Evolutionary conservation across 75 land plant genomes (phyloP).

Genomic region (Selaginella tamariscina): DNA sequence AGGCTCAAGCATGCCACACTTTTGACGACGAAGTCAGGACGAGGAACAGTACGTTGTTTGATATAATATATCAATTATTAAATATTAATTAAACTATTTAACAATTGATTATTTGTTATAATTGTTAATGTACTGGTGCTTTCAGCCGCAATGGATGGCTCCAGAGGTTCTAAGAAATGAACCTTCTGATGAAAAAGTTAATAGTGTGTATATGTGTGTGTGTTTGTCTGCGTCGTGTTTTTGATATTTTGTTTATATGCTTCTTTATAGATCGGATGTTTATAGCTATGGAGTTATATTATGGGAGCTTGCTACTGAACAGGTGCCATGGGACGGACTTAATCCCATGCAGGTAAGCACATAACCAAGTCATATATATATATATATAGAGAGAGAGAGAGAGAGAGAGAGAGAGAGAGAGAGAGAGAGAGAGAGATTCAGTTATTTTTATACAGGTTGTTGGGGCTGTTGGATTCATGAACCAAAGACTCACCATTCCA

Average conservation of each 20-base stretch:
- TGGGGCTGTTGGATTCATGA: slow-evolving; percentile 12
- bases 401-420: too few relatives aligned
- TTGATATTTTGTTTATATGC: not conserved
- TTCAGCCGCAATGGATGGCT: slow-evolving; percentile 89
- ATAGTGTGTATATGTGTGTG: too few relatives aligned
- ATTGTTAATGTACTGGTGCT: slow-evolving; percentile 1
- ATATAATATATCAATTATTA: not conserved
- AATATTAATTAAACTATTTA: not conserved
- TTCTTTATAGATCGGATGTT: slow-evolving; percentile 54
- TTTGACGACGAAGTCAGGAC: slow-evolving; percentile 61
- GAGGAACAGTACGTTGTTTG: slow-evolving; percentile 47
- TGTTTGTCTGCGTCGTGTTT: slow-evolving; percentile 30
- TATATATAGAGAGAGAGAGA: too few relatives aligned
- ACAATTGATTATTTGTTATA: too few relatives aligned
- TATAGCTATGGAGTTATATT: slow-evolving; percentile 77
- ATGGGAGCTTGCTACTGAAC: slow-evolving; percentile 77
- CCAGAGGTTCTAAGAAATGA: slow-evolving; percentile 80
- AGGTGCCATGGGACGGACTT: slow-evolving; percentile 77
- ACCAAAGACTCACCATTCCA: slow-evolving; percentile 1
- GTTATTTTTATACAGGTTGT: not conserved
- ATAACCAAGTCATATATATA: too few relatives aligned
- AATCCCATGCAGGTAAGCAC: slow-evolving; percentile 72
- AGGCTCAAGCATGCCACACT: slow-evolving; percentile 61
- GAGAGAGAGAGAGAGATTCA: too few relatives aligned
- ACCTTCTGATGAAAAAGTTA: slow-evolving; percentile 72